A percentile compares a stretch with the other conserved stretches of the same genome.
These are phyloP conservation scores for Salvia splendens DNA, from an alignment of 257 asterid species.

Conservation along the genomic window DNA sequence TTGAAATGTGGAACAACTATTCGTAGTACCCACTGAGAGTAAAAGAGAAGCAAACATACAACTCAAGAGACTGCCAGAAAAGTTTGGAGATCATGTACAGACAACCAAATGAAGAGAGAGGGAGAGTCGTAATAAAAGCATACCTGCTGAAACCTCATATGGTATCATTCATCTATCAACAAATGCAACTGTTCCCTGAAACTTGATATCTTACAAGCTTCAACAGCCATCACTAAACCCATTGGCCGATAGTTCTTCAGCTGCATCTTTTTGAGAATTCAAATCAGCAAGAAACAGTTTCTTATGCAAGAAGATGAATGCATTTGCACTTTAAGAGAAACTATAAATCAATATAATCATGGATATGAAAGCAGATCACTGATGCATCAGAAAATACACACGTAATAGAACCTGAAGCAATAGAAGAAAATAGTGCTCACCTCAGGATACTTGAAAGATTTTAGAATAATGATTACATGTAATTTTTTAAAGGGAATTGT, in stretches of 20 bases:
- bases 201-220: constrained; percentile 53
- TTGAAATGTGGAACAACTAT: constrained; percentile 5
- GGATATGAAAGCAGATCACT: not conserved
- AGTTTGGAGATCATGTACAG: not conserved
- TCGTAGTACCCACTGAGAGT: constrained; percentile 1
- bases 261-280: constrained; percentile 43
- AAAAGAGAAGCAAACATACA: not conserved
- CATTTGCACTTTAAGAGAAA: not conserved
- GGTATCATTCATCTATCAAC: constrained; percentile 56
- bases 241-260: constrained; percentile 60
- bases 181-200: constrained; percentile 65
- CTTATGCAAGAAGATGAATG: not conserved
- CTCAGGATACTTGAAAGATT: not conserved
- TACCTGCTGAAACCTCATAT: constrained; percentile 34
- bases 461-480: not conserved
- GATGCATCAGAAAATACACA: not conserved
- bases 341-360: not conserved
- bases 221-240: constrained; percentile 86
- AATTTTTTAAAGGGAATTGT: not conserved
- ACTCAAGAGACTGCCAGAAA: constrained; percentile 2
- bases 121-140: not conserved
- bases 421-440: not conserved
- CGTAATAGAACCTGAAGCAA: constrained; percentile 2
- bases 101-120: not conserved
- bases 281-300: constrained; percentile 16